These are phyloP conservation scores for Rubia tinctorum DNA, from an alignment of 305 asterid species.

Conservation along the genomic window DNA sequence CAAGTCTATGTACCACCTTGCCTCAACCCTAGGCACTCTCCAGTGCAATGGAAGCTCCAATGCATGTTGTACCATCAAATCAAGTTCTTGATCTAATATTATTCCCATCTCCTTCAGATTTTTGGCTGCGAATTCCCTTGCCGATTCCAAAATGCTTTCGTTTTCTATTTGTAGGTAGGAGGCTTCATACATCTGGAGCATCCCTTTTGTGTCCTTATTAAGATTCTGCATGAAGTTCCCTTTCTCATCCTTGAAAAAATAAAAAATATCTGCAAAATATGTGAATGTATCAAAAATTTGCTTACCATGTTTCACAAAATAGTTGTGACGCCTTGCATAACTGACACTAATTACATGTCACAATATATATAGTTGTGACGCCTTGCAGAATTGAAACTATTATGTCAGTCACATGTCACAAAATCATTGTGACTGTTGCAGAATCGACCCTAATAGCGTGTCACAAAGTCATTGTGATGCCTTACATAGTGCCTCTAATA, in stretches of 20 bases:
- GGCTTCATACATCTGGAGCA: slow-evolving; percentile 58
- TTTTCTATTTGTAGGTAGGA: slow-evolving; percentile 46
- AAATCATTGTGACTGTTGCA: too few relatives aligned
- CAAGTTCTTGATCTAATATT: slow-evolving; percentile 19
- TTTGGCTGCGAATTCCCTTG: slow-evolving; percentile 35
- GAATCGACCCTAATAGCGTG: too few relatives aligned
- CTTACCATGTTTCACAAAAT: too few relatives aligned
- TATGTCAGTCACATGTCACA: too few relatives aligned
- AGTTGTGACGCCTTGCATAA: too few relatives aligned
- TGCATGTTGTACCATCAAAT: slow-evolving; percentile 33
- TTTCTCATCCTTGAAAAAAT: slow-evolving; percentile 32
- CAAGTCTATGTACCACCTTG: slow-evolving; percentile 46
- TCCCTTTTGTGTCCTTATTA: slow-evolving; percentile 35
- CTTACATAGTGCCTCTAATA: too few relatives aligned
- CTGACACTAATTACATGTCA: too few relatives aligned
- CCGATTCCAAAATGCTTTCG: slow-evolving; percentile 44
- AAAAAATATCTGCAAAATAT: slow-evolving; percentile 41
- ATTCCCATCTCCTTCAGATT: slow-evolving; percentile 22
- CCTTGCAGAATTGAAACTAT: too few relatives aligned
- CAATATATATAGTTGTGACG: too few relatives aligned
- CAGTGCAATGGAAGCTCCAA: slow-evolving; percentile 12
- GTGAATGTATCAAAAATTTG: background rate
- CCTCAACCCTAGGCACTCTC: slow-evolving; percentile 39
- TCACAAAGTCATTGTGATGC: too few relatives aligned
- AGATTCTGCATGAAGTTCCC: slow-evolving; percentile 31